These are phyloP conservation scores for Leccinum solheimii DNA, from an alignment of 1,284 basidiomycete species.

Conservation along the genomic window DNA sequence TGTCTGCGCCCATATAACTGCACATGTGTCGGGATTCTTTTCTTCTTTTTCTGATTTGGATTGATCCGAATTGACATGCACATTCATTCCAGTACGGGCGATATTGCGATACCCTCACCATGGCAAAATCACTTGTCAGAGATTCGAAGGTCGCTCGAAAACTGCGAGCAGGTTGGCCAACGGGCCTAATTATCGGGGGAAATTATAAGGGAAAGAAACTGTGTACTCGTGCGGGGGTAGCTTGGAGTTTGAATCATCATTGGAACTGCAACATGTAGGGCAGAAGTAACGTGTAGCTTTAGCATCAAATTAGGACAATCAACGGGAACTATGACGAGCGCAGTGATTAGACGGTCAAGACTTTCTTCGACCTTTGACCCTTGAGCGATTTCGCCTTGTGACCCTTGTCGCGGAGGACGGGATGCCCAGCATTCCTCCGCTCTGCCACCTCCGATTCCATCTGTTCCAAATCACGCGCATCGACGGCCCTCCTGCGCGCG, in stretches of 20 bases:
- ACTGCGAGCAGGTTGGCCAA: conserved; percentile 17
- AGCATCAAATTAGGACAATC: conserved; percentile 13
- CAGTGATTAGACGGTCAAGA: conserved; percentile 11
- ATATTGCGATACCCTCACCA: conserved; percentile 27
- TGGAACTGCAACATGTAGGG: background rate
- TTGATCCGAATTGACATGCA: conserved; percentile 10
- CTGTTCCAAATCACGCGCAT: conserved; percentile 22
- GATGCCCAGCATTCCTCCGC: conserved; percentile 25
- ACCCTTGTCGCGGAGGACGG: conserved; percentile 24
- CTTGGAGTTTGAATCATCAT: background rate
- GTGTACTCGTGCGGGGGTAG: background rate
- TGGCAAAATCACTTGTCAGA: conserved; percentile 33
- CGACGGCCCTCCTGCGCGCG: conserved; percentile 29
- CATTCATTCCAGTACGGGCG: conserved; percentile 19
- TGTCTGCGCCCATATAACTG: background rate
- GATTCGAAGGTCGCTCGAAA: conserved; percentile 35
- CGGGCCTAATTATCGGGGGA: conserved; percentile 14
- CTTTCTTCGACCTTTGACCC: conserved; percentile 5
- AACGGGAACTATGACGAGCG: background rate
- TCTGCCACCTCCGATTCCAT: conserved; percentile 26
- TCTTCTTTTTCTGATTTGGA: background rate
- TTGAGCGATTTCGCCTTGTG: conserved; percentile 2
- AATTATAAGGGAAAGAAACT: background rate
- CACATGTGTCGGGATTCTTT: background rate
- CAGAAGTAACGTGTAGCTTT: conserved; percentile 25